A percentile compares a stretch with the other conserved stretches of the same genome.
phyloP scores from a whole-genome alignment of 139 green algal genomes.

The Dunaliella primolecta region DNA sequence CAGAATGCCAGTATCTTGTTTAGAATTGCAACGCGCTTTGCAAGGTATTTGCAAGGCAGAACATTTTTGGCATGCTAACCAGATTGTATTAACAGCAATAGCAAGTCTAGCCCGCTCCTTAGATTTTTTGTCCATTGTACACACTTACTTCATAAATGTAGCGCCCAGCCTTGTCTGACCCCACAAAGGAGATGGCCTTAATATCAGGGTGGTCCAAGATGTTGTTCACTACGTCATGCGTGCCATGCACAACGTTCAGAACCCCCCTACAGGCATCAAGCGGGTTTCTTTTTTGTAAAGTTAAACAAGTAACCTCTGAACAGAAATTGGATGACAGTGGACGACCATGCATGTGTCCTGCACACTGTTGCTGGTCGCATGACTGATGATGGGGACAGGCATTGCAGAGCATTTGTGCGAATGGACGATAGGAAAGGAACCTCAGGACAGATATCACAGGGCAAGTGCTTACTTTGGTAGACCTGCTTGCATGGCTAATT shows the following conservation, averaged over 20 bases:
- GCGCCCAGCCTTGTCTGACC: constrained; percentile 71
- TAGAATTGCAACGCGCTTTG: too few relatives aligned
- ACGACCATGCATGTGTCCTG: not conserved
- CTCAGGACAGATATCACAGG: not conserved
- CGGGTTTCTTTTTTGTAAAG: too few relatives aligned
- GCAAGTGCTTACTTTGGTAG: constrained; percentile 60
- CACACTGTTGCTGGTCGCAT: not conserved
- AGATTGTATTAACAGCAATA: too few relatives aligned
- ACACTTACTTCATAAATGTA: constrained; percentile 73
- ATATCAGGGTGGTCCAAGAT: constrained; percentile 94
- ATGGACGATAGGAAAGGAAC: not conserved
- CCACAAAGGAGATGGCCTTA: constrained; percentile 92
- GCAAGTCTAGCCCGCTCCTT: too few relatives aligned
- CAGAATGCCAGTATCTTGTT: too few relatives aligned
- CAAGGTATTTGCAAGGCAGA: too few relatives aligned
- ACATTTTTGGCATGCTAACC: too few relatives aligned
- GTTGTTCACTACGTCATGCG: constrained; percentile 78
- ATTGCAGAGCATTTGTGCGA: not conserved
- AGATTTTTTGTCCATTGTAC: too few relatives aligned
- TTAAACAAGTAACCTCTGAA: too few relatives aligned
- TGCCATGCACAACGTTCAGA: constrained; percentile 87
- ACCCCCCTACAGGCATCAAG: constrained; percentile 59
- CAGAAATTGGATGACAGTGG: not conserved
- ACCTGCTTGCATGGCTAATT: constrained; percentile 77
- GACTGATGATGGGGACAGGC: not conserved